These are phyloP conservation scores for Musa acuminata DNA, from an alignment of 176 grass and related monocot species.

Conservation along the genomic window DNA sequence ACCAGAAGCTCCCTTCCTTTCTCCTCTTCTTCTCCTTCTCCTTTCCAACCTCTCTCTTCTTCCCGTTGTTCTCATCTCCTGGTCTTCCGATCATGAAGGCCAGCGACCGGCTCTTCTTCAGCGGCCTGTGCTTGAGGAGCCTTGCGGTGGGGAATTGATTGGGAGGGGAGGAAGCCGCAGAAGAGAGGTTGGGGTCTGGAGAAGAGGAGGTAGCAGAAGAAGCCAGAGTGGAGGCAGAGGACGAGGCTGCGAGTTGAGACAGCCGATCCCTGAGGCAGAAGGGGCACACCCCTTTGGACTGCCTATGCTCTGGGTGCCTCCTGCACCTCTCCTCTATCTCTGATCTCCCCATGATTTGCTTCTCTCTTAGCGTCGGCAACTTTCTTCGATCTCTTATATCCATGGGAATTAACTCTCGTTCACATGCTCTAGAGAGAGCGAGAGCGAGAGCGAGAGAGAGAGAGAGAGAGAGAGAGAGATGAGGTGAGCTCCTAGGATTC, in stretches of 20 bases:
- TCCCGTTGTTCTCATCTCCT: not conserved
- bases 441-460: too few species aligned
- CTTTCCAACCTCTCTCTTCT: not conserved
- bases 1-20: slow-evolving; percentile 5
- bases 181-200: not conserved
- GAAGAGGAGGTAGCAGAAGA: not conserved
- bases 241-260: slow-evolving; percentile 7
- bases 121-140: not conserved
- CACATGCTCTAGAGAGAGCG: not conserved
- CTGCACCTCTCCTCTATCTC: slow-evolving; percentile 14
- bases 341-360: not conserved
- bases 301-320: slow-evolving; percentile 16
- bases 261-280: slow-evolving; percentile 16
- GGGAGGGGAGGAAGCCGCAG: not conserved
- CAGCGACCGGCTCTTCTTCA: slow-evolving; percentile 10
- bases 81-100: not conserved
- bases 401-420: not conserved
- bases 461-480: not conserved
- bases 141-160: not conserved
- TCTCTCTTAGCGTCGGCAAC: not conserved
- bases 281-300: slow-evolving; percentile 19
- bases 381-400: not conserved
- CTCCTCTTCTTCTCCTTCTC: not conserved
- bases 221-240: not conserved
- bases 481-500: not conserved